These are phyloP conservation scores for Plasmodium fragile DNA, from an alignment of 169 alveolate species.

Conservation along the genomic window DNA sequence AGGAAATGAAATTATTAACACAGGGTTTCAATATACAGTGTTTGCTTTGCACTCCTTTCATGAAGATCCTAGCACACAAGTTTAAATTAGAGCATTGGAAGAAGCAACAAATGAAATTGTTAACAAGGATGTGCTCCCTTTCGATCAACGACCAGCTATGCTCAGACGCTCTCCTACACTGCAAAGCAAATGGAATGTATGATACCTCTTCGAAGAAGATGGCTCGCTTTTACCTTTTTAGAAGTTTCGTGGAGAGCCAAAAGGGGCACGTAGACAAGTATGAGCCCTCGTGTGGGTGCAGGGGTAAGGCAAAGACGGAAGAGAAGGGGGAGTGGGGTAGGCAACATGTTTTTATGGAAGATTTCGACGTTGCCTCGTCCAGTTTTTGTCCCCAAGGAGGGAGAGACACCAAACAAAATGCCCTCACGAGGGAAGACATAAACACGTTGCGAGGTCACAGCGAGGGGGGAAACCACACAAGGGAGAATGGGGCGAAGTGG, in stretches of 20 bases:
- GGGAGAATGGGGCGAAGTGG: not conserved
- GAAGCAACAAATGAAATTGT: not conserved
- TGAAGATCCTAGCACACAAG: constrained; percentile 2
- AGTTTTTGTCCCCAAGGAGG: not conserved
- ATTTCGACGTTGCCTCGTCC: not conserved
- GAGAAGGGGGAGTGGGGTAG: not conserved
- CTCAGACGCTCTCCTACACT: not conserved
- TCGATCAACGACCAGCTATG: not conserved
- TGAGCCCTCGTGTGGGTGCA: not conserved
- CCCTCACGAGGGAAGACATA: not conserved
- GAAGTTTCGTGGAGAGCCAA: not conserved
- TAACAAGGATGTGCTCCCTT: not conserved
- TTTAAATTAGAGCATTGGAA: not conserved
- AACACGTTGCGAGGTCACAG: not conserved
- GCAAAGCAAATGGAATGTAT: not conserved
- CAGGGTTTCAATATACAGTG: not conserved
- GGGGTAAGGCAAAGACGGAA: not conserved
- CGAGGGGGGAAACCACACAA: not conserved
- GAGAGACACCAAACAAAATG: not conserved
- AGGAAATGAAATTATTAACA: constrained; percentile 5
- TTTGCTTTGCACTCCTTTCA: constrained; percentile 14
- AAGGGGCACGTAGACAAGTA: not conserved
- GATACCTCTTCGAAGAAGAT: not conserved
- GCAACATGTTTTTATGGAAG: not conserved
- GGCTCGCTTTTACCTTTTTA: not conserved